These are phyloP conservation scores for Schizosaccharomyces cryophilus DNA, from an alignment of 805 yeast species.

Conservation along the genomic window DNA sequence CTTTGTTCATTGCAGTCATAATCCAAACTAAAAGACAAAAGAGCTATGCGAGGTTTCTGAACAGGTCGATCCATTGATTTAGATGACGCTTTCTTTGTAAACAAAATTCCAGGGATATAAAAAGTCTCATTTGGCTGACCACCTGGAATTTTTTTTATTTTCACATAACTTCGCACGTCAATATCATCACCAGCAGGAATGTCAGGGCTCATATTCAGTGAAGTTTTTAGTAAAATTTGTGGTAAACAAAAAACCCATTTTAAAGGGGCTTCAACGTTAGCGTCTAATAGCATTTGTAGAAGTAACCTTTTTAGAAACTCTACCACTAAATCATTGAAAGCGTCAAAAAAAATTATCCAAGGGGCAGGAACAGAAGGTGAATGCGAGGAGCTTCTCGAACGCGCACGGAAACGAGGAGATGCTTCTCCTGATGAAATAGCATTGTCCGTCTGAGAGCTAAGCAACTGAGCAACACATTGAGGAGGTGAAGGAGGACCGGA, in stretches of 20 bases:
- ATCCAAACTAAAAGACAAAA: constrained; percentile 75
- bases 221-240: constrained; percentile 25
- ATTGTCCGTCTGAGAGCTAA: too few relatives aligned
- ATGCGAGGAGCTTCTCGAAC: neutral
- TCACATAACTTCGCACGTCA: constrained; percentile 72
- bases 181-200: constrained; percentile 42
- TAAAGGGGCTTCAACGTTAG: constrained; percentile 22
- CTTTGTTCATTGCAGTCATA: constrained; percentile 44
- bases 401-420: too few relatives aligned
- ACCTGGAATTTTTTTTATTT: constrained; percentile 65
- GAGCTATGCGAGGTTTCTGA: constrained; percentile 45
- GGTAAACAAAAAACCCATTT: constrained; percentile 38
- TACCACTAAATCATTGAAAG: constrained; percentile 11
- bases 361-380: neutral
- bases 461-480: too few relatives aligned
- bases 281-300: constrained; percentile 37
- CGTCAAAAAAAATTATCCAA: constrained; percentile 6
- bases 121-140: constrained; percentile 36
- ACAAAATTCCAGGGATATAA: constrained; percentile 53
- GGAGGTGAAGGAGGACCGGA: too few relatives aligned
- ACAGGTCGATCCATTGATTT: constrained; percentile 50
- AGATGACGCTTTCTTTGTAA: constrained; percentile 61
- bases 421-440: too few relatives aligned
- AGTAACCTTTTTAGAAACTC: constrained; percentile 28
- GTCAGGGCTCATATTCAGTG: constrained; percentile 36